phyloP scores from a whole-genome alignment of 78 protist species.

The Thecamonas trahens region DNA sequence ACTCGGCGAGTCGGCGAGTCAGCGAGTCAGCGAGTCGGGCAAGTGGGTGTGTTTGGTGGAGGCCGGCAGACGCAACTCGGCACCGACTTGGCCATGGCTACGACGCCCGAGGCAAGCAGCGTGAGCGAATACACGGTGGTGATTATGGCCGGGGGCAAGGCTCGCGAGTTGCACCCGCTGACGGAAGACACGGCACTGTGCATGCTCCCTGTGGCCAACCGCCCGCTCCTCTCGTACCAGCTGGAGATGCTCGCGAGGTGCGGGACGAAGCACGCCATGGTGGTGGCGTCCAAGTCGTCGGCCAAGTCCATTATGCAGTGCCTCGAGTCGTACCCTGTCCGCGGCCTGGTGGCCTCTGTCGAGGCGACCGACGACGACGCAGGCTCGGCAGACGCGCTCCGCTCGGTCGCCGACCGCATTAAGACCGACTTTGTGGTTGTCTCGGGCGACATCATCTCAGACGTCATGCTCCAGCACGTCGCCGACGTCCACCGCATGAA shows the following conservation, averaged over 20 bases:
- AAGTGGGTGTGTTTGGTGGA: background rate
- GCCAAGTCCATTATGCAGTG: background rate
- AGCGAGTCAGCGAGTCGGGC: background rate
- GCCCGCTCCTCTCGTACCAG: constrained; percentile 36
- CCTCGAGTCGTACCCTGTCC: background rate
- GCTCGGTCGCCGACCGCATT: constrained; percentile 8
- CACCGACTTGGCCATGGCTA: background rate
- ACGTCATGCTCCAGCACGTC: constrained; percentile 22
- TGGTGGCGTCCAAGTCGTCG: background rate
- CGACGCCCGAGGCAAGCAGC: background rate
- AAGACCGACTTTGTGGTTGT: constrained; percentile 23
- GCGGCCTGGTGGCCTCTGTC: constrained; percentile 1
- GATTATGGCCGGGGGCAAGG: constrained; percentile 20
- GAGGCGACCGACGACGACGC: constrained; percentile 4
- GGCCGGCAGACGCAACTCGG: background rate
- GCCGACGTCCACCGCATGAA: constrained; percentile 31
- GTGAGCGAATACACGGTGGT: constrained; percentile 12
- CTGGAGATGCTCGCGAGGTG: constrained; percentile 14
- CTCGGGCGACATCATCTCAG: constrained; percentile 28
- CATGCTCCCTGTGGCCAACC: constrained; percentile 30
- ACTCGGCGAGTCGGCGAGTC: background rate
- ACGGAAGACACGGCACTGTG: constrained; percentile 6
- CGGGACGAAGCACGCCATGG: constrained; percentile 1
- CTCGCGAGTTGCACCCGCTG: constrained; percentile 15
- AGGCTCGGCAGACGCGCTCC: constrained; percentile 37